phyloP scores from a whole-genome alignment of 73 alveolate species.

The Tetrahymena borealis region DNA sequence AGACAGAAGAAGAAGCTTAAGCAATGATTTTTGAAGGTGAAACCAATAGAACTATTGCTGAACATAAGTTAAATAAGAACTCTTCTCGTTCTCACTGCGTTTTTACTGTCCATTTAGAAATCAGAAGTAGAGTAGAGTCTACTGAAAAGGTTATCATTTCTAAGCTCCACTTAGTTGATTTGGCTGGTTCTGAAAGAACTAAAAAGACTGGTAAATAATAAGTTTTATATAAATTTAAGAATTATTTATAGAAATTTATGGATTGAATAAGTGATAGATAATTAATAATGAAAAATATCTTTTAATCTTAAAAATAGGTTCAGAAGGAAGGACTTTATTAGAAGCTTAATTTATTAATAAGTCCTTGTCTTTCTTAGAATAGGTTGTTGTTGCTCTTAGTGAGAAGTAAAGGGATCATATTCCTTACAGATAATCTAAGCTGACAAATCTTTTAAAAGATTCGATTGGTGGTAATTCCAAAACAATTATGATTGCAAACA shows the following conservation, averaged over 20 bases:
- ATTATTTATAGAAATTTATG: no score
- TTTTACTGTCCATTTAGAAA: slow-evolving; percentile 93
- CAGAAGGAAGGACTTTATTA: slow-evolving; percentile 42
- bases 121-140: slow-evolving; percentile 76
- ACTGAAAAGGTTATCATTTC: slow-evolving; percentile 69
- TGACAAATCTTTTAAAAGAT: slow-evolving; percentile 94
- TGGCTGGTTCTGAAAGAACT: slow-evolving; percentile 99
- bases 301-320: no score
- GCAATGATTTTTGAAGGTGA: slow-evolving; percentile 97
- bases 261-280: no score
- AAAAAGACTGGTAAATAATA: slow-evolving; percentile 75
- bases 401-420: slow-evolving; percentile 94
- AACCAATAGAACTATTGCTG: slow-evolving; percentile 92
- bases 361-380: slow-evolving; percentile 94
- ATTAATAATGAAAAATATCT: no score
- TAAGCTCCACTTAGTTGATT: slow-evolving; percentile 95
- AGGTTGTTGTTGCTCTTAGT: slow-evolving; percentile 97
- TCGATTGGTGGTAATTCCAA: slow-evolving; percentile 99
- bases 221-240: no score
- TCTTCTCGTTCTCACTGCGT: slow-evolving; percentile 97
- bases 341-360: slow-evolving; percentile 99
- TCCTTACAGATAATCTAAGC: slow-evolving; percentile 97
- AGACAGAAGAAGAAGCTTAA: slow-evolving; percentile 95
- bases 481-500: slow-evolving; percentile 98
- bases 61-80: slow-evolving; percentile 89